Percentiles rank a stretch among this genome's conserved stretches.
Conservation (phyloP, 2,329 filamentous ascomycete species). For the Diplodia mutila region DNA sequence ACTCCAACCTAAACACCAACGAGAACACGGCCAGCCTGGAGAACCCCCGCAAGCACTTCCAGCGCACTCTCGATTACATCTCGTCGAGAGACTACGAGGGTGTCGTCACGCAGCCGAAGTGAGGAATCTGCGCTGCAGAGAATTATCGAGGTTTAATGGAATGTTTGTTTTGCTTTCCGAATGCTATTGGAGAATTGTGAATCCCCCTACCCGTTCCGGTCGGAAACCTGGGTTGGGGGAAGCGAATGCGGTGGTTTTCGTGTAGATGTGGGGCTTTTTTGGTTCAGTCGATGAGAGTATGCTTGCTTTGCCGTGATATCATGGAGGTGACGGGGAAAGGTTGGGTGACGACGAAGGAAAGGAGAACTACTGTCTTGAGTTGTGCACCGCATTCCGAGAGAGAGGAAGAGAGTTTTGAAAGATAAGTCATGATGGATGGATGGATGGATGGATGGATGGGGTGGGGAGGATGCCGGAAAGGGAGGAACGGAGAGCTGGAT, state of each 20-base stretch:
- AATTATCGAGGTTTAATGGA: background rate
- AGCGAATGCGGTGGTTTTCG: background rate
- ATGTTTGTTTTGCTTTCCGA: background rate
- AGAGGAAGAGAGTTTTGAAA: too few relatives aligned
- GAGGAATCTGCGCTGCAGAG: too few relatives aligned
- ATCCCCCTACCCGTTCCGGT: background rate
- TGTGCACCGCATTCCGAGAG: background rate
- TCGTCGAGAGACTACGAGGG: conserved; percentile 90
- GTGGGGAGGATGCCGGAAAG: background rate
- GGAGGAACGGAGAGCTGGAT: background rate
- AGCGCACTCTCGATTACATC: conserved; percentile 94
- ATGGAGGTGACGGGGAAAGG: background rate
- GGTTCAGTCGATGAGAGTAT: background rate
- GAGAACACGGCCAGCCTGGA: conserved; percentile 83
- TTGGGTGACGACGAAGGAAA: background rate
- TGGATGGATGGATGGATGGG: background rate
- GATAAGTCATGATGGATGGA: background rate
- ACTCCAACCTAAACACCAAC: conserved; percentile 89
- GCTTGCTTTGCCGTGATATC: background rate
- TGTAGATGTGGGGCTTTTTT: background rate
- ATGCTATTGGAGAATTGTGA: background rate
- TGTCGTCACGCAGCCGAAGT: conserved; percentile 71
- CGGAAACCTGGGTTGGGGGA: background rate
- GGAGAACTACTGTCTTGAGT: background rate
- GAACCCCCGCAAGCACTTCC: conserved; percentile 89